Evolutionary conservation across 345 rosid species (phyloP).

Genomic region (Litchi chinensis): DNA sequence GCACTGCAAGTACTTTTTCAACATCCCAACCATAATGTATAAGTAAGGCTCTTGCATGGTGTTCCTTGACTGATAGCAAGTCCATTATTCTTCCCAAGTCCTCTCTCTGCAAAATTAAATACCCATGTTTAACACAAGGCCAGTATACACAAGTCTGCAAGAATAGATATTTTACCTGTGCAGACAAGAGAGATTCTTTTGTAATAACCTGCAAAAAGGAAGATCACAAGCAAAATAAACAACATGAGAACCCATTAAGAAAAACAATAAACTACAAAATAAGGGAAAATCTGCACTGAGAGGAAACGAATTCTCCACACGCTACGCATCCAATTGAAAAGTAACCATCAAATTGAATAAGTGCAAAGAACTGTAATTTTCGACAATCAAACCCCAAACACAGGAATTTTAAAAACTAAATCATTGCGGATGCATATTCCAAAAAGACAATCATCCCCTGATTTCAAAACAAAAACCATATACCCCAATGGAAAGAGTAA

Average conservation of each 20-base stretch:
- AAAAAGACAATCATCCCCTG: background rate
- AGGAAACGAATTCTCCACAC: background rate
- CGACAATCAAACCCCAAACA: background rate
- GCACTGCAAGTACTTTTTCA: conserved; percentile 33
- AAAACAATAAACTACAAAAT: background rate
- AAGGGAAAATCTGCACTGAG: background rate
- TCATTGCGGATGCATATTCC: background rate
- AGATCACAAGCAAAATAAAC: background rate
- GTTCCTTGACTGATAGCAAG: conserved; percentile 43
- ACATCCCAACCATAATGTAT: conserved; percentile 47
- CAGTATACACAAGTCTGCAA: background rate
- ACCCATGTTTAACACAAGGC: background rate
- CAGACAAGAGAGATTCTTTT: conserved; percentile 42
- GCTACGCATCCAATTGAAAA: background rate
- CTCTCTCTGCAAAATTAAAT: conserved; percentile 40
- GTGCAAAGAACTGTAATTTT: background rate
- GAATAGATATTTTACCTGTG: conserved; percentile 32
- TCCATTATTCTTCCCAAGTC: conserved; percentile 53
- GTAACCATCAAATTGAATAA: background rate
- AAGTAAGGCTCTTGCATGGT: conserved; percentile 40
- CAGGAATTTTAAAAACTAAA: background rate
- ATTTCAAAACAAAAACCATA: background rate
- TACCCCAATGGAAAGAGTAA: background rate
- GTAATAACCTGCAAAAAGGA: conserved; percentile 39
- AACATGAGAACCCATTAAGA: conserved; percentile 19